Evolutionary conservation across 2,329 filamentous ascomycete species (phyloP), one percentile per base, ranked within the genome.

Genomic region (Fusarium begoniae): DNA sequence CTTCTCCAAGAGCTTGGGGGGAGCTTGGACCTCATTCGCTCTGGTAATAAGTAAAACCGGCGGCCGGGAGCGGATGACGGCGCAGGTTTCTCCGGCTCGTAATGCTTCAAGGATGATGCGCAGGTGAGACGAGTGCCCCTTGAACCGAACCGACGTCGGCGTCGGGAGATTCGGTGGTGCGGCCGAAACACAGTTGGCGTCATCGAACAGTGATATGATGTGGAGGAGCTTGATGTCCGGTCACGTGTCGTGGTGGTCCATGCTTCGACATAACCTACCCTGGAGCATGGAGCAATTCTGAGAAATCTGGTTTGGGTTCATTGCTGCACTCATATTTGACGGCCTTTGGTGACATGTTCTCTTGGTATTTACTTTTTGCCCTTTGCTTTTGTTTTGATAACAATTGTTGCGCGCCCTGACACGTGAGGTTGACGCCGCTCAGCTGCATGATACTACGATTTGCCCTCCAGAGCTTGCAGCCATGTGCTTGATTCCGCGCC

Each of bases 191-290:
- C n/a, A n/a, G 28, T 47, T 74, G 72, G 72, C 71, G 71, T 74
- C 72, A 74, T 74, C 48, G 63, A 65, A 56, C n/a, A 24, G 50
- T 63, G 69, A 73, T 73, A 58, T 47, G 61, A 73, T 71, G 55
- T 26, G 37, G 32, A 43, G 32, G 45, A 44, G 26, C 43, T 40
- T 20, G 6, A 35, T 41, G 8, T 14, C 43, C 32, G 12, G 43
- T 59, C 43, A 51, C 43, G 43, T 59, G 56, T 1, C 4, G 3
- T 3, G 2, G 0, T 58, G 24, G 20, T 14, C 51, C 11, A 8
- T 18, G 26, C 51, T 30, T 3, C 1, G 5, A 2, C 2, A 3
- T 4, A 0, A 14, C 8, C 12, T 55, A 55, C 51, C 51, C 51
- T 55, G 6, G 2, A 55, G 51, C 45, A n/a, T 5, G 4, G 9